Base-by-base conservation (phyloP, 2,329 filamentous ascomycete species). In the Cladophialophora immunda region DNA sequence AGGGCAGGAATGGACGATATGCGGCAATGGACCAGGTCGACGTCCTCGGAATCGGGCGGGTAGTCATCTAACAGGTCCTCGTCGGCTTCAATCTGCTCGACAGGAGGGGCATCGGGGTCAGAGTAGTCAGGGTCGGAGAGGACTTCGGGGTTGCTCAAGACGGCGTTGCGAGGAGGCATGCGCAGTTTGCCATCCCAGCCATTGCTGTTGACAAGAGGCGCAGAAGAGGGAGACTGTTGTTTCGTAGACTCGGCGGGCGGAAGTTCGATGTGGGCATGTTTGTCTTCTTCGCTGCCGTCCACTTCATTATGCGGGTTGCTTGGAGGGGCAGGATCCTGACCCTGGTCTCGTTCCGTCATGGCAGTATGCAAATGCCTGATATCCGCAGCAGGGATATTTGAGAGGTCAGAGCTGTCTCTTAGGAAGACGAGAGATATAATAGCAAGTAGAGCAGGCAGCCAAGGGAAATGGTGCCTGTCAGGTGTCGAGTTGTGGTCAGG, bases 11-110 rank as follows among this genome's bases (percentile, higher is more conserved):
- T 91, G 34, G 92, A 94, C 25, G 86, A 81, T 75, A 99, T 86
- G 71, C 94, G 92, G 63, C 91, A 91, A 78, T 98, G 94, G n/a
- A 93, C 90, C 68, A 94, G 89, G 76, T 95, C 92, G 75, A 99
- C 94, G 75, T 97, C 92, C 80, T 94, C 67, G 47, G 76, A 54
- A 69, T 71, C 59, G 69, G 58, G 36, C 50, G 54, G 62, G 36
- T 86, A 83, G 55, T 86, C 86, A 58, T 88, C 87, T 1, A 89
- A 78, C 65, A 90, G 75, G 77, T 90, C 87, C 83, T 97, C 93
- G 75, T 97, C 93, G 6, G 93, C 91, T 29, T 87, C 84, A 65
- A 97, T 93, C 75, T 90, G 84, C 66, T 96, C 91, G 58, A 90
- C 90, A 0, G 87, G 87, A 68, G 91, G 80, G 22, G 84, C 85